phyloP scores from a whole-genome alignment of 352 stramenopile species.

The Pythium insidiosum region DNA sequence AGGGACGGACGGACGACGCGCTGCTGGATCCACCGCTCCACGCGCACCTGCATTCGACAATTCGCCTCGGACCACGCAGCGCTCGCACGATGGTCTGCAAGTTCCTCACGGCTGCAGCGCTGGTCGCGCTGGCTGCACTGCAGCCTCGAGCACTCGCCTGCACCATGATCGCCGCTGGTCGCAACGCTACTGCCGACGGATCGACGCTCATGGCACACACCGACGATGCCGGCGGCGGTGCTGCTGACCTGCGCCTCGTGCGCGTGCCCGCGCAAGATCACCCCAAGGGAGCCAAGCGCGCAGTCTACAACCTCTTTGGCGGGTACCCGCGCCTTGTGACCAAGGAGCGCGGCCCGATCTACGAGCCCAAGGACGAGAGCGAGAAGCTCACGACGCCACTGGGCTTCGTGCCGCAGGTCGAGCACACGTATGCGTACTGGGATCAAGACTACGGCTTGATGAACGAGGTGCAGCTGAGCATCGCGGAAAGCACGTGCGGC shows the following conservation, averaged over 20 bases:
- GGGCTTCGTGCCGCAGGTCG: constrained; percentile 71
- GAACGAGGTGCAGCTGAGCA: constrained; percentile 85
- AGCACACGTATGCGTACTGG: constrained; percentile 84
- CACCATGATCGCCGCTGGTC: constrained; percentile 70
- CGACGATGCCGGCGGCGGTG: constrained; percentile 38
- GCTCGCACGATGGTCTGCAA: no score
- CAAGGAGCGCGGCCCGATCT: constrained; percentile 49
- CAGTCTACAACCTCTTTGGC: constrained; percentile 36
- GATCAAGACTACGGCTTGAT: constrained; percentile 87
- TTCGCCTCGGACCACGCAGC: no score
- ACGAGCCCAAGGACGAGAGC: constrained; percentile 19
- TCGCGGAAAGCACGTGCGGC: constrained; percentile 82
- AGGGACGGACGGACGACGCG: no score
- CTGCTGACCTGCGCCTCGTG: constrained; percentile 76
- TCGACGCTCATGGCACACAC: constrained; percentile 74
- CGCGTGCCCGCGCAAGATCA: constrained; percentile 69
- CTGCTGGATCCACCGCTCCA: no score
- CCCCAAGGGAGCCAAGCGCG: constrained; percentile 14
- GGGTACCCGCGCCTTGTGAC: constrained; percentile 45
- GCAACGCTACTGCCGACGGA: constrained; percentile 53
- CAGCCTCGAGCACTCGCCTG: constrained; percentile 31
- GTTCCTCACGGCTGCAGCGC: background rate
- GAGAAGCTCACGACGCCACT: constrained; percentile 30
- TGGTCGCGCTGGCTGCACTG: constrained; percentile 2
- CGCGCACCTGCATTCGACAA: no score